These are phyloP conservation scores for Sistotremastrum niveocremeum DNA, from an alignment of 768 basidiomycete species.

Conservation along the genomic window DNA sequence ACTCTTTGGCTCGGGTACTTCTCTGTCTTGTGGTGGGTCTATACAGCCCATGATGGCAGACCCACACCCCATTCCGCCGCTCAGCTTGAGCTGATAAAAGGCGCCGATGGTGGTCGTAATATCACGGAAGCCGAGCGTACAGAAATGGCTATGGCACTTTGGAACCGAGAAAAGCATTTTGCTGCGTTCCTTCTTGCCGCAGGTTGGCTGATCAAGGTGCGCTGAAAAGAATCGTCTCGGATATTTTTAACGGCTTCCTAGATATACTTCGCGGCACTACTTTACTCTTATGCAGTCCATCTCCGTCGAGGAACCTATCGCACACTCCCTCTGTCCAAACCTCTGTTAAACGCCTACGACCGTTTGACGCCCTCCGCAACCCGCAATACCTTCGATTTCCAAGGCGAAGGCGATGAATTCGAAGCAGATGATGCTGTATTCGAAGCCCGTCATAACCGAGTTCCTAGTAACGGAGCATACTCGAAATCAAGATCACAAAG, in stretches of 20 bases:
- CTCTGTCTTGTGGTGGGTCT: constrained; percentile 79
- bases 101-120: constrained; percentile 27
- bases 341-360: constrained; percentile 19
- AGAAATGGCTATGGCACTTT: constrained; percentile 65
- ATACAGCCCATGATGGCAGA: constrained; percentile 83
- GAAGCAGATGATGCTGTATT: constrained; percentile 15
- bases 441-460: not conserved
- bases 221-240: constrained; percentile 10
- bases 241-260: constrained; percentile 16
- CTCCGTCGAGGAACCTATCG: constrained; percentile 87
- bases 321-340: constrained; percentile 44
- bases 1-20: constrained; percentile 92
- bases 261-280: constrained; percentile 81
- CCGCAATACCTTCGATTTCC: constrained; percentile 23
- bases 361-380: constrained; percentile 11
- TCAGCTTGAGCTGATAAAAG: constrained; percentile 72
- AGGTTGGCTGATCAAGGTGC: constrained; percentile 83
- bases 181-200: constrained; percentile 64
- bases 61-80: constrained; percentile 73
- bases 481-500: too few relatives aligned
- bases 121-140: constrained; percentile 56
- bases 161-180: constrained; percentile 80
- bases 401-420: constrained; percentile 38
- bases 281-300: constrained; percentile 91
- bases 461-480: not conserved